Evolutionary conservation across 1,139 yeast genomes (phyloP).

Genomic region (Debaryomycetaceae sp.): DNA sequence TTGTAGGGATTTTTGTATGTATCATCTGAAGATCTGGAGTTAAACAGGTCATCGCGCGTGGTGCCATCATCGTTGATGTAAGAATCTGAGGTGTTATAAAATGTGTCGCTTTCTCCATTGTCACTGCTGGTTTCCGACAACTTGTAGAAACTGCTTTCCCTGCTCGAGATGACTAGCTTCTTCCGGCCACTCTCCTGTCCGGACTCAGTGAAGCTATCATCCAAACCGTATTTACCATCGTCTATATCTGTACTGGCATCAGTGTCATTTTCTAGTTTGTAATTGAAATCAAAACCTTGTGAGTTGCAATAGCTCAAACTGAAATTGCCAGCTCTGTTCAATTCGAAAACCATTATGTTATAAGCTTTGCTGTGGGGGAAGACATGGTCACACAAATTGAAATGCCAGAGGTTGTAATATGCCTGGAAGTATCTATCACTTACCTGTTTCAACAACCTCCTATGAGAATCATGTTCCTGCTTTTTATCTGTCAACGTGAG

Average conservation of each 20-base stretch:
- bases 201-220: background rate
- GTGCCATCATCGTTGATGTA: background rate
- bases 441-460: conserved; percentile 27
- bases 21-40: background rate
- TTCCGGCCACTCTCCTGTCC: background rate
- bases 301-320: conserved; percentile 27
- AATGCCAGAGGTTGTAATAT: conserved; percentile 75
- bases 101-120: background rate
- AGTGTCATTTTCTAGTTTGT: conserved; percentile 14
- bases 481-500: conserved; percentile 25
- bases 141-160: background rate
- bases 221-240: background rate
- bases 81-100: background rate
- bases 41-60: background rate
- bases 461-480: conserved; percentile 19
- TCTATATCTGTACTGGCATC: background rate
- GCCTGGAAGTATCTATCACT: conserved; percentile 61
- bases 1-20: background rate
- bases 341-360: conserved; percentile 27
- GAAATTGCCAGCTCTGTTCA: conserved; percentile 22
- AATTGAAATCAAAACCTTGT: conserved; percentile 33
- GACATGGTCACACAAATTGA: conserved; percentile 58
- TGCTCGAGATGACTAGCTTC: background rate
- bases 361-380: conserved; percentile 13
- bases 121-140: background rate